Evolutionary conservation across 768 basidiomycete genomes (phyloP).

Genomic region (Leccinum ochraceum): DNA sequence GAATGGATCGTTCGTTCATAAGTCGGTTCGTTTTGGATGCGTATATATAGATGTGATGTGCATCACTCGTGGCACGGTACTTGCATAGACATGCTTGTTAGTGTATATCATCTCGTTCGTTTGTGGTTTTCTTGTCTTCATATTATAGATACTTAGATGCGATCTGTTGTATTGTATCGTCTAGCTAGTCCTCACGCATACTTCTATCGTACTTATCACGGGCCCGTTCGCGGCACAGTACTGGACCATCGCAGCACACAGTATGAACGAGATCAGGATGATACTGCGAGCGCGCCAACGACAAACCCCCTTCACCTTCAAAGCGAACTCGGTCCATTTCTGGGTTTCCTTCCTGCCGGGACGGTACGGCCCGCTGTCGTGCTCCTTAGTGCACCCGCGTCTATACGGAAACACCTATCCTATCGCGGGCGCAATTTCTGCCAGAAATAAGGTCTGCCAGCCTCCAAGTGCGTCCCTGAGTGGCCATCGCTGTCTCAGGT

Average conservation of each 20-base stretch:
- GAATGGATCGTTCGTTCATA: neutral
- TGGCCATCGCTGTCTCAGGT: neutral
- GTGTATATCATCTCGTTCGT: no score
- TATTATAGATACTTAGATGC: no score
- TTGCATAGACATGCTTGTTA: no score
- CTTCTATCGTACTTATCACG: no score
- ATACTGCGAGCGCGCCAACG: conserved; percentile 15
- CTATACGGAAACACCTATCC: conserved; percentile 25
- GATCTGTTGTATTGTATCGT: no score
- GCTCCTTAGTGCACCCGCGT: neutral
- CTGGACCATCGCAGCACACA: conserved; percentile 20
- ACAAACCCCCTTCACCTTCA: conserved; percentile 10
- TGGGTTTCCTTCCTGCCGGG: conserved; percentile 1
- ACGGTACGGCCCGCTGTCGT: neutral
- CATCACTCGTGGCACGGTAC: no score
- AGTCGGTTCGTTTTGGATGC: no score
- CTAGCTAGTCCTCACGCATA: no score
- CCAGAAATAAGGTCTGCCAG: conserved; percentile 10
- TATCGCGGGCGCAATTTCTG: conserved; percentile 16
- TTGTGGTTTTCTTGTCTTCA: no score
- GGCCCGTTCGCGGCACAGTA: no score
- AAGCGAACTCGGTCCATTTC: neutral
- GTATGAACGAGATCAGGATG: conserved; percentile 29
- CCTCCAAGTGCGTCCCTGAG: neutral
- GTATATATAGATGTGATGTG: no score